These are phyloP conservation scores for Helotiales sp. DNA, from an alignment of 2,329 filamentous ascomycete genomes.

Conservation along the genomic window DNA sequence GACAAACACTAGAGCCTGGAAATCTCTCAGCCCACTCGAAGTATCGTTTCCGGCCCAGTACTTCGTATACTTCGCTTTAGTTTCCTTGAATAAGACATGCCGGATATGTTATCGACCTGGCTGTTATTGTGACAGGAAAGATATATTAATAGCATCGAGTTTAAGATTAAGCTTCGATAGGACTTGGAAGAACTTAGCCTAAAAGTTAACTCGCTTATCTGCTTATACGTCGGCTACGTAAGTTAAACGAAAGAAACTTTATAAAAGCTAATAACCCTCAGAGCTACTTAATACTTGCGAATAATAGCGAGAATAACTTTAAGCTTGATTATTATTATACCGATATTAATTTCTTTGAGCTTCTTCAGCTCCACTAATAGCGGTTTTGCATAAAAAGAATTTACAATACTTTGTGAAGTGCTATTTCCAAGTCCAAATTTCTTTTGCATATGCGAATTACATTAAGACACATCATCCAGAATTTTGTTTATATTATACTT, in stretches of 20 bases:
- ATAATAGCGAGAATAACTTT: constrained; percentile 45
- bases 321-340: constrained; percentile 44
- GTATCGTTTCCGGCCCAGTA: constrained; percentile 28
- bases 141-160: constrained; percentile 23
- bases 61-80: not conserved
- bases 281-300: constrained; percentile 50
- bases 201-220: constrained; percentile 44
- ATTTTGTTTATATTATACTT: too few relatives aligned
- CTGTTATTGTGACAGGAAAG: constrained; percentile 14
- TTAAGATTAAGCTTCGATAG: constrained; percentile 40
- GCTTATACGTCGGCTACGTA: constrained; percentile 31
- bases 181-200: constrained; percentile 47
- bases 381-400: not conserved
- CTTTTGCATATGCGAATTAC: too few relatives aligned
- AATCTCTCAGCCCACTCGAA: constrained; percentile 29
- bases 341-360: constrained; percentile 52
- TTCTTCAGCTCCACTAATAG: constrained; percentile 41
- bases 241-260: constrained; percentile 44
- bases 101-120: not conserved
- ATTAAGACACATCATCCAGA: too few relatives aligned
- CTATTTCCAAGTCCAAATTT: too few relatives aligned
- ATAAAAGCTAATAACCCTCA: constrained; percentile 53
- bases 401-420: too few relatives aligned
- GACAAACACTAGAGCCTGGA: constrained; percentile 2
- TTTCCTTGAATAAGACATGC: constrained; percentile 19